Evolutionary conservation across 305 asterid species (phyloP).

Genomic region (Lippia alba): DNA sequence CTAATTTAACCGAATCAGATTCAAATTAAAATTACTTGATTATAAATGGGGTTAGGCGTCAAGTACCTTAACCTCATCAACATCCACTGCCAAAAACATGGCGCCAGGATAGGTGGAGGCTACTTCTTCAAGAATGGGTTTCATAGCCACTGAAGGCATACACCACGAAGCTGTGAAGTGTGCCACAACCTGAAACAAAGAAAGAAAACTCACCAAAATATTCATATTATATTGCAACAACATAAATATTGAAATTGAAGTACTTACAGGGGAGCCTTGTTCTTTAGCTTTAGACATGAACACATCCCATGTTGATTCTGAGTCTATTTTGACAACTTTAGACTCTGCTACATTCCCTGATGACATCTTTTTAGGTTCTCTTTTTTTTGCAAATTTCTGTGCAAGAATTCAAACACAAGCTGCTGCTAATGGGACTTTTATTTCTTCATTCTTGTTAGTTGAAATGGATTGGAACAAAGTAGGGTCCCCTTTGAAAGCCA

Average conservation of each 20-base stretch:
- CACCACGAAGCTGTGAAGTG: slow-evolving; percentile 66
- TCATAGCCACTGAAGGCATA: slow-evolving; percentile 62
- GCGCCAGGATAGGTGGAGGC: slow-evolving; percentile 40
- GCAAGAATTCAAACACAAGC: no score
- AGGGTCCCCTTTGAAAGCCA: slow-evolving; percentile 35
- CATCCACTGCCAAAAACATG: slow-evolving; percentile 52
- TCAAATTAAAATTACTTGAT: neutral
- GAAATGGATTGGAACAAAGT: slow-evolving; percentile 37
- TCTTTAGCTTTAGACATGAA: slow-evolving; percentile 45
- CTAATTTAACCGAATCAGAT: no score
- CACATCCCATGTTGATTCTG: slow-evolving; percentile 53
- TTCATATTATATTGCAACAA: no score
- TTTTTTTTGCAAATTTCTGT: neutral
- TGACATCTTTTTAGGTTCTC: slow-evolving; percentile 15
- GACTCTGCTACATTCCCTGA: slow-evolving; percentile 12
- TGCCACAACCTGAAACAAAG: slow-evolving; percentile 43
- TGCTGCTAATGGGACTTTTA: neutral
- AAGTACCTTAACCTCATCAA: slow-evolving; percentile 61
- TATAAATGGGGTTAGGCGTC: neutral
- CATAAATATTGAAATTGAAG: no score
- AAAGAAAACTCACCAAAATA: no score
- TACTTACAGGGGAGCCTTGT: slow-evolving; percentile 52
- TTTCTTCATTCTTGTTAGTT: neutral
- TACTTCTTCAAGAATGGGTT: slow-evolving; percentile 45
- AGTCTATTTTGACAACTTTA: slow-evolving; percentile 46